These are phyloP conservation scores for Rhodomyrtus psidioides DNA, from an alignment of 441 rosid genomes.

Conservation along the genomic window DNA sequence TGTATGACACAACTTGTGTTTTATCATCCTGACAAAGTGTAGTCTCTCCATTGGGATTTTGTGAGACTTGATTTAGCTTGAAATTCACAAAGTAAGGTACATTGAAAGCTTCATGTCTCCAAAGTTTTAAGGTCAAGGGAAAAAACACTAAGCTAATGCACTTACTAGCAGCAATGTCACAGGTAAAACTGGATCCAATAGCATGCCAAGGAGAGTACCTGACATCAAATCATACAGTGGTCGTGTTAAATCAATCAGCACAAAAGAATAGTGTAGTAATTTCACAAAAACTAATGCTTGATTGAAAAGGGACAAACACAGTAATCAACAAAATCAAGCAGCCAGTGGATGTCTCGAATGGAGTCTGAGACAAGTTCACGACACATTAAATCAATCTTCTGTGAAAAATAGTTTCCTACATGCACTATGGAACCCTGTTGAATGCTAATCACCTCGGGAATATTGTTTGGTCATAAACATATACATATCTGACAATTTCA, in stretches of 20 bases:
- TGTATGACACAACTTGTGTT: background rate
- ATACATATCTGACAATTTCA: background rate
- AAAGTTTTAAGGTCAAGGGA: background rate
- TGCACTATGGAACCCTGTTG: background rate
- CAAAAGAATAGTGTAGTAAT: background rate
- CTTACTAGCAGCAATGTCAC: conserved; percentile 43
- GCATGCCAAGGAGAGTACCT: conserved; percentile 52
- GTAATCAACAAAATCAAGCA: background rate
- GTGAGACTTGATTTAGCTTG: background rate
- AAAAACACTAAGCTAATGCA: conserved; percentile 3
- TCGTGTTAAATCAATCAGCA: background rate
- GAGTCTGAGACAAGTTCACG: background rate
- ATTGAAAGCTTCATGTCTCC: background rate
- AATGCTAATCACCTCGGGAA: background rate
- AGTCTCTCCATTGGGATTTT: background rate
- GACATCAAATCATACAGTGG: background rate
- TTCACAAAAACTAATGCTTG: background rate
- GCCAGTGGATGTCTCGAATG: background rate
- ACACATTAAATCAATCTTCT: background rate
- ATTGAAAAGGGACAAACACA: background rate
- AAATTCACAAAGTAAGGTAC: background rate
- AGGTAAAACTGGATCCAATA: conserved; percentile 54
- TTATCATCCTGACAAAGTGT: background rate
- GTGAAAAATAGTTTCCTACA: background rate
- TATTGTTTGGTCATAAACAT: background rate